A percentile compares a stretch with the other conserved stretches of the same genome.
These are phyloP conservation scores for Ustilago curta DNA, from an alignment of 1,284 basidiomycete species.

Conservation along the genomic window DNA sequence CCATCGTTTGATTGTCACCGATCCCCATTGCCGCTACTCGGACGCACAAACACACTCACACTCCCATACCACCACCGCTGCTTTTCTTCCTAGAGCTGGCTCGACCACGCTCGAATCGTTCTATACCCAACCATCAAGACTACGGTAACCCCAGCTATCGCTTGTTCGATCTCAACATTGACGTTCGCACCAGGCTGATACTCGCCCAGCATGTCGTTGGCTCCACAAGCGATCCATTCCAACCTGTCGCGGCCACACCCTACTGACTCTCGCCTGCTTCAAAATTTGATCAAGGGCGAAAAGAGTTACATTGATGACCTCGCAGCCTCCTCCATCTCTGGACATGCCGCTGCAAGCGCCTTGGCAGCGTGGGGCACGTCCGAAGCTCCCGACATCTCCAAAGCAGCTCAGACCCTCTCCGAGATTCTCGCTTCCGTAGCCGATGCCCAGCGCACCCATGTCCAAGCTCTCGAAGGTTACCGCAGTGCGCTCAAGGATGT, in stretches of 20 bases:
- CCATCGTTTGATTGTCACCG: no score
- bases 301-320: slow-evolving; percentile 67
- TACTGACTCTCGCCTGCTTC: slow-evolving; percentile 69
- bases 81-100: background rate
- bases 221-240: slow-evolving; percentile 54
- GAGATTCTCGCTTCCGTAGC: slow-evolving; percentile 67
- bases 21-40: background rate
- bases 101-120: background rate
- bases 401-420: slow-evolving; percentile 67
- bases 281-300: slow-evolving; percentile 70
- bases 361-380: slow-evolving; percentile 70
- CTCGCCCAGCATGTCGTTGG: slow-evolving; percentile 47
- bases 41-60: background rate
- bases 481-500: slow-evolving; percentile 71
- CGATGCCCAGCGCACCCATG: slow-evolving; percentile 69
- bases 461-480: slow-evolving; percentile 69
- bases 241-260: slow-evolving; percentile 64
- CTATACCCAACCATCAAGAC: background rate
- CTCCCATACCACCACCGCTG: background rate
- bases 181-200: background rate
- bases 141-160: background rate
- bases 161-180: no score
- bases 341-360: slow-evolving; percentile 66
- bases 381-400: slow-evolving; percentile 67
- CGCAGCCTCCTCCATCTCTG: slow-evolving; percentile 44